A percentile compares a stretch with the other conserved stretches of the same genome.
These are phyloP conservation scores for Trichosporon sp. DNA, from an alignment of 1,284 basidiomycete genomes.

Conservation along the genomic window DNA sequence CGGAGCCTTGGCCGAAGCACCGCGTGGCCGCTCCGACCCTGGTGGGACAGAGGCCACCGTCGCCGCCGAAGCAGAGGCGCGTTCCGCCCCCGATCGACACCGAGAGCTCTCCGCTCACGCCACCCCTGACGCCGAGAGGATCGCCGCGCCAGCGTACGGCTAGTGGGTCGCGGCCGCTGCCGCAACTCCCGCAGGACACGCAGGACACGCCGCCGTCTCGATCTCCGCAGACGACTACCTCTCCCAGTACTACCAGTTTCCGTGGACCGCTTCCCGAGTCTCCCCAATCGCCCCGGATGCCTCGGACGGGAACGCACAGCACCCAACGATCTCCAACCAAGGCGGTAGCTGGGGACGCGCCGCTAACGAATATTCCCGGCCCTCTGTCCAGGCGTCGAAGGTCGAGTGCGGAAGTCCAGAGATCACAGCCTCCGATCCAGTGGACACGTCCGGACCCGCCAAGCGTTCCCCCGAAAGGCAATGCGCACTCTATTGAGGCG, in stretches of 20 bases:
- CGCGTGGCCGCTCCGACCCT: background rate
- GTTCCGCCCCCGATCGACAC: background rate
- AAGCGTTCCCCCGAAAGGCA: too few species aligned
- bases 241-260: too few species aligned
- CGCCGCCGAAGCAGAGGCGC: background rate
- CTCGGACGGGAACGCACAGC: background rate
- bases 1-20: background rate
- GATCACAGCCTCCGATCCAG: background rate
- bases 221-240: constrained; percentile 21
- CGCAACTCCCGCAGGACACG: constrained; percentile 28
- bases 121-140: background rate
- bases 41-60: background rate
- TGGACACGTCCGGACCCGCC: too few species aligned
- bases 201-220: too few species aligned
- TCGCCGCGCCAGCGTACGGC: background rate
- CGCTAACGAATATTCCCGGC: too few species aligned
- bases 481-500: too few species aligned
- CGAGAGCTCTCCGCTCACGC: background rate
- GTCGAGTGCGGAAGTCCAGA: too few species aligned
- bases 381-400: too few species aligned
- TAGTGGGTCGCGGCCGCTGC: constrained; percentile 16
- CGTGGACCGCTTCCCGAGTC: background rate
- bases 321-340: background rate
- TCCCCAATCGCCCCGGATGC: too few species aligned
- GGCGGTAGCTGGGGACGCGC: too few species aligned